These are phyloP conservation scores for Cryptosporidium sp. DNA, from an alignment of 169 alveolate species.

Conservation along the genomic window DNA sequence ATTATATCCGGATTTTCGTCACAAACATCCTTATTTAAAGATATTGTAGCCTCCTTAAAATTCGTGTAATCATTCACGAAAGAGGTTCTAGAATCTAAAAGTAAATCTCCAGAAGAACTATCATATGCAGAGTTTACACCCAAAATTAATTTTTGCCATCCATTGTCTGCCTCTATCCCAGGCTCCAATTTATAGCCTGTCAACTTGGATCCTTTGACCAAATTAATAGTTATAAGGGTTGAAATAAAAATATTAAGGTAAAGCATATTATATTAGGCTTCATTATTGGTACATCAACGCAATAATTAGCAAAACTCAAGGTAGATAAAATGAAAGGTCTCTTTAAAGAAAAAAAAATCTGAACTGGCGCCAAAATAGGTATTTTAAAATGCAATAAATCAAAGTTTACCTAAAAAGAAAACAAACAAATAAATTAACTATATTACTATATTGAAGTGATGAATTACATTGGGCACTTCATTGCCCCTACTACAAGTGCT, in stretches of 20 bases:
- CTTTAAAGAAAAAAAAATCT: too few species aligned
- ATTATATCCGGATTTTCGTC: constrained; percentile 2
- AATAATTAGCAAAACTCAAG: too few species aligned
- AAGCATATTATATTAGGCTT: too few species aligned
- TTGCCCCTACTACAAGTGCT: neutral
- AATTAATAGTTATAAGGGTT: neutral
- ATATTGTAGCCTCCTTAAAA: neutral
- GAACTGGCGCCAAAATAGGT: neutral
- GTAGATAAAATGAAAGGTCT: neutral
- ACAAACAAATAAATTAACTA: too few species aligned
- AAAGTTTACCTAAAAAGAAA: neutral
- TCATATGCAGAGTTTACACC: neutral
- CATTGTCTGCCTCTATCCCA: constrained; percentile 1
- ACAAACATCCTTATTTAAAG: constrained; percentile 11
- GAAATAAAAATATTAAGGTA: neutral
- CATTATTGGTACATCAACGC: neutral
- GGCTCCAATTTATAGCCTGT: constrained; percentile 17
- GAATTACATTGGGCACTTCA: neutral
- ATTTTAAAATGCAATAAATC: too few species aligned
- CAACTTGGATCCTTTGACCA: neutral
- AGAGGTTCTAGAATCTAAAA: neutral
- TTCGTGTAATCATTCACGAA: constrained; percentile 14
- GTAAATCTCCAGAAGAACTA: neutral
- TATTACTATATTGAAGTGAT: neutral
- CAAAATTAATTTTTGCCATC: constrained; percentile 11